Base-by-base conservation (phyloP, 441 rosid species). In the Brassica hybrid region DNA sequence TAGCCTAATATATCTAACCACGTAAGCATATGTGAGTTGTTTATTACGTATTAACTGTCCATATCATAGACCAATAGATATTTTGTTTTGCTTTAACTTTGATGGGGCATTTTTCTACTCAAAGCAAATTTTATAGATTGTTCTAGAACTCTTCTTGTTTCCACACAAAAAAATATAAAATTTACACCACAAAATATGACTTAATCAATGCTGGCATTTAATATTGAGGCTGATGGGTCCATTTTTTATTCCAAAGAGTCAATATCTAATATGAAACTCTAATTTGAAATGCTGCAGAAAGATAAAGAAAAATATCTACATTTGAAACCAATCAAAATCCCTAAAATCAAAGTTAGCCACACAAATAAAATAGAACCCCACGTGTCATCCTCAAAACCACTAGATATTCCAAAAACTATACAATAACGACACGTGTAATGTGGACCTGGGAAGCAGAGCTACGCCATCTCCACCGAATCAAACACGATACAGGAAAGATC, bases 401-500 rank as follows among this genome's bases (percentile, higher is more conserved):
- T 34, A 19, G 75, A 74, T 64, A 74, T 69, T 65, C 18, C 79
- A 30, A 57, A 16, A 27, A 68, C 79, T 2, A 64, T 70, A 32
- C 7, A 2, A n/a, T 1, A 27, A 0, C 5, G 83, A 76, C 76
- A 75, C 80, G 82, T 79, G 79, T 57, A 21, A 1, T 11, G 32
- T 74, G 63, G 74, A 43, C 70, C n/a, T n/a, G n/a, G n/a, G n/a
- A n/a, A n/a, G n/a, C n/a, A n/a, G n/a, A n/a, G n/a, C n/a, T n/a
- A n/a, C 75, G 74, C 74, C 18, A 79, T 16, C 67, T 69, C 32
- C 69, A 76, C 65, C 30, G 64, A 75, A 75, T 75, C 32, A 62
- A 54, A 50, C 72, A 79, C 34, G 41, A 72, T 75, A 56, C 78
- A 19, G 5, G 70, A 74, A 12, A 83, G 83, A 74, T 45, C 77